Evolutionary conservation across 371 early-diverging fungal species (phyloP).

Genomic region (Umbelopsis sp.): DNA sequence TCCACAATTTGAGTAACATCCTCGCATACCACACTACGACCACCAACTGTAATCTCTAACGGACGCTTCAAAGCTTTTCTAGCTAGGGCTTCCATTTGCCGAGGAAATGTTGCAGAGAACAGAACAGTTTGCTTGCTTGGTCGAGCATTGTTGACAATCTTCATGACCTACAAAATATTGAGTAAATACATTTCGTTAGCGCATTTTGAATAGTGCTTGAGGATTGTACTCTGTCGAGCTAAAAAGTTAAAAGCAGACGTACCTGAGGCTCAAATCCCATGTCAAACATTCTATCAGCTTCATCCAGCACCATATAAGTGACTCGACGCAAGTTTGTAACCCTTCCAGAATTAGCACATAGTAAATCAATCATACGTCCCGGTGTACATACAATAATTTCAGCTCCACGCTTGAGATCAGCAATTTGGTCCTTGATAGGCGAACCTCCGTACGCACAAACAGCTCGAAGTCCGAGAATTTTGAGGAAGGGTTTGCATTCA

Average conservation of each 20-base stretch:
- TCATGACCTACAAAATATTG: constrained; percentile 68
- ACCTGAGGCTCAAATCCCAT: constrained; percentile 99
- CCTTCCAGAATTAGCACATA: constrained; percentile 94
- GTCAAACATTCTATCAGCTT: constrained; percentile 98
- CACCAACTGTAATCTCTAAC: constrained; percentile 95
- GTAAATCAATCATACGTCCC: constrained; percentile 98
- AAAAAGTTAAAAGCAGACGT: neutral
- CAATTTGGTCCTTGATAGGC: constrained; percentile 97
- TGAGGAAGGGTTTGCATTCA: constrained; percentile 89
- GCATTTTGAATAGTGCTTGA: neutral
- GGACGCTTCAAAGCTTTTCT: constrained; percentile 90
- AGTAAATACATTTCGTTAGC: neutral
- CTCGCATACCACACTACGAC: constrained; percentile 84
- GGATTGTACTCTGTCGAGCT: neutral
- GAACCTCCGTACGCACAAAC: constrained; percentile 99
- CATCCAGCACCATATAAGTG: constrained; percentile 98
- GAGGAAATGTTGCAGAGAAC: constrained; percentile 97
- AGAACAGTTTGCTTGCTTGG: constrained; percentile 91
- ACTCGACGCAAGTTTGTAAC: constrained; percentile 94
- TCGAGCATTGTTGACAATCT: constrained; percentile 96
- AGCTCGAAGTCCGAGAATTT: constrained; percentile 76
- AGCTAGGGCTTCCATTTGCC: constrained; percentile 97
- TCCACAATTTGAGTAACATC: constrained; percentile 93
- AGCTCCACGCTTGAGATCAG: constrained; percentile 96
- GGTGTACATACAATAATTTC: constrained; percentile 99